phyloP scores from a whole-genome alignment of 2,329 filamentous ascomycete species.

The Clonostachys solani region DNA sequence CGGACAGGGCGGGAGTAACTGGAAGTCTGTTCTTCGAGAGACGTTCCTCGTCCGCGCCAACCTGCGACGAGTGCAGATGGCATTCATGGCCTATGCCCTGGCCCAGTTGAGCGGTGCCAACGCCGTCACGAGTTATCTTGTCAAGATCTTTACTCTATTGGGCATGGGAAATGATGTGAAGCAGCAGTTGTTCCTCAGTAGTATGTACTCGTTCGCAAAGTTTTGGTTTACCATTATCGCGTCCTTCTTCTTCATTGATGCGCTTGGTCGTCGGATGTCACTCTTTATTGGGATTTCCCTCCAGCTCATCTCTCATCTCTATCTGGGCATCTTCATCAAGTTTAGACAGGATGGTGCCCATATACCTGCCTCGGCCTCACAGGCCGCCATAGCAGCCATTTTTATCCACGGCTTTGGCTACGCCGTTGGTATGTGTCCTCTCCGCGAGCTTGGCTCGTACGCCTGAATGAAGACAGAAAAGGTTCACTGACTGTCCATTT shows the following conservation, averaged over 20 bases:
- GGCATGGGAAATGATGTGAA: constrained; percentile 20
- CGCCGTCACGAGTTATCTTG: constrained; percentile 35
- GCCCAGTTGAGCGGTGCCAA: constrained; percentile 39
- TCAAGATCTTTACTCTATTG: constrained; percentile 32
- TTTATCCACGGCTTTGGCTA: constrained; percentile 41
- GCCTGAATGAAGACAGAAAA: not conserved
- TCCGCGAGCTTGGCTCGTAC: not conserved
- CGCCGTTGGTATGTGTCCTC: constrained; percentile 16
- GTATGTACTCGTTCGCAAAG: constrained; percentile 37
- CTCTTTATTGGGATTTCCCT: constrained; percentile 25
- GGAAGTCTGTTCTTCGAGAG: constrained; percentile 17
- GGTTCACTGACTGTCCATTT: not conserved
- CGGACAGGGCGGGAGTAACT: not conserved
- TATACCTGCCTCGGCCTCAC: constrained; percentile 19
- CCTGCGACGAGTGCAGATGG: constrained; percentile 30
- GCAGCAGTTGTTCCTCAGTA: constrained; percentile 28
- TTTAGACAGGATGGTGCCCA: constrained; percentile 16
- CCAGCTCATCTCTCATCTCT: constrained; percentile 34
- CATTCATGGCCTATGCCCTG: constrained; percentile 27
- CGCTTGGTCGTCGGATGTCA: constrained; percentile 29
- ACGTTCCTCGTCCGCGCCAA: constrained; percentile 27
- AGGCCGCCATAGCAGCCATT: constrained; percentile 34
- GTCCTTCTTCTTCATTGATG: constrained; percentile 37
- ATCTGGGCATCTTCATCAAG: constrained; percentile 33
- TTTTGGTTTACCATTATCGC: constrained; percentile 33